phyloP scores from a whole-genome alignment of 306 rosid species.

The Clitoria ternatea region DNA sequence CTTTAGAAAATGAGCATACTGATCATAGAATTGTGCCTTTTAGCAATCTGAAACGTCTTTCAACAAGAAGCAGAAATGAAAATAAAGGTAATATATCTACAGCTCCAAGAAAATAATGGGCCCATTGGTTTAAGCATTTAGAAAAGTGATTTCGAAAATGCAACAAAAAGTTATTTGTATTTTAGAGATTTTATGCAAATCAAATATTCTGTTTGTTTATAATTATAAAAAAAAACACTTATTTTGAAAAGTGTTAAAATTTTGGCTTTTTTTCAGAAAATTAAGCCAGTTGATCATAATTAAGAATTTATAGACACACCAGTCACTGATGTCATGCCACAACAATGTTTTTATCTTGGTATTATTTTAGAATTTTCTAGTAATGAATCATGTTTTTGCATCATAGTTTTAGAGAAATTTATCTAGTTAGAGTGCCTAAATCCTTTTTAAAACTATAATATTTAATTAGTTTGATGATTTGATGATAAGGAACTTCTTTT shows the following conservation, averaged over 20 bases:
- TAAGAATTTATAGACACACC: not conserved
- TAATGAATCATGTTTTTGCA: not conserved
- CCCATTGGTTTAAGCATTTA: too few species aligned
- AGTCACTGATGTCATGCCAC: not conserved
- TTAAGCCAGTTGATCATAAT: not conserved
- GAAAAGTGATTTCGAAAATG: too few species aligned
- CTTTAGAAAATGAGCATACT: constrained; percentile 36
- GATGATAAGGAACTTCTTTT: not conserved
- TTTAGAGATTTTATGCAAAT: too few species aligned
- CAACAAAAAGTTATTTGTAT: too few species aligned
- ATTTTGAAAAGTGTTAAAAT: too few species aligned
- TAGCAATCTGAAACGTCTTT: constrained; percentile 32
- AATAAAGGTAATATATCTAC: constrained; percentile 33
- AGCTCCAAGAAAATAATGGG: not conserved
- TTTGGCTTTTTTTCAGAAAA: too few species aligned
- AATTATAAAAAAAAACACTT: too few species aligned
- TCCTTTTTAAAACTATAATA: not conserved
- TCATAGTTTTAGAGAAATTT: not conserved
- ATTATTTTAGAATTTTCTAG: not conserved
- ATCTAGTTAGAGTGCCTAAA: not conserved
- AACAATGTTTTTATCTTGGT: not conserved
- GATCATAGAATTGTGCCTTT: constrained; percentile 32
- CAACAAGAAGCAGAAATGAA: constrained; percentile 20
- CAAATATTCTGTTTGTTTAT: too few species aligned
- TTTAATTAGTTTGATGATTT: not conserved